A percentile compares a stretch with the other conserved stretches of the same genome.
Conservation (phyloP, 1,284 basidiomycete genomes). For the Malassezia nana region DNA sequence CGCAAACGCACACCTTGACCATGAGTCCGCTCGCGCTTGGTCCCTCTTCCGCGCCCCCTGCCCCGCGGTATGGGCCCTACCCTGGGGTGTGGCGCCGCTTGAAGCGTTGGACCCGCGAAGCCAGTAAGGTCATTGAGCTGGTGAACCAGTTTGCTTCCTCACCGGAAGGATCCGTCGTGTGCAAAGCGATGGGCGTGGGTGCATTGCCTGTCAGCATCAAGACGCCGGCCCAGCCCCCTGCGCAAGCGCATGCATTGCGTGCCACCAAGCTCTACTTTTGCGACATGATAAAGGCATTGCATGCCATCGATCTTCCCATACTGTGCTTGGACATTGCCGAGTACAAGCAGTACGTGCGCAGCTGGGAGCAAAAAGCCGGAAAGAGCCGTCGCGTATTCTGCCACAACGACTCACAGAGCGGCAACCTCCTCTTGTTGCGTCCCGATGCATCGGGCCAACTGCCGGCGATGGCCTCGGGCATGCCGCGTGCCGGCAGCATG, state of each 20-base stretch:
- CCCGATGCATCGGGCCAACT: conserved; percentile 12
- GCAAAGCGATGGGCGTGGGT: conserved; percentile 22
- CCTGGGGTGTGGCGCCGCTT: conserved; percentile 45
- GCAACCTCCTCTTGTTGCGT: conserved; percentile 39
- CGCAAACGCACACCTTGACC: neutral
- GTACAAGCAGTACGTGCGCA: conserved; percentile 36
- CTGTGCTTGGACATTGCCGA: conserved; percentile 31
- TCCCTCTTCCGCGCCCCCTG: conserved; percentile 9
- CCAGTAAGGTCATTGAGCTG: conserved; percentile 38
- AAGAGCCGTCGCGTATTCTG: conserved; percentile 38
- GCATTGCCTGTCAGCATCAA: conserved; percentile 13
- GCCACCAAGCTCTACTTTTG: conserved; percentile 24
- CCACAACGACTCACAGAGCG: conserved; percentile 44
- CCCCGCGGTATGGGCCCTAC: conserved; percentile 24
- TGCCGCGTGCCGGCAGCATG: conserved; percentile 6
- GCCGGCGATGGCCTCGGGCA: conserved; percentile 11
- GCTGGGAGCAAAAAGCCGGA: conserved; percentile 35
- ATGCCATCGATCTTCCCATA: conserved; percentile 32
- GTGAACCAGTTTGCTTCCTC: conserved; percentile 32
- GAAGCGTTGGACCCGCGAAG: conserved; percentile 45
- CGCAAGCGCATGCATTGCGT: neutral
- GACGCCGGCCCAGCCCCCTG: neutral
- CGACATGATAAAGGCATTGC: conserved; percentile 28
- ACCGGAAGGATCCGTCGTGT: conserved; percentile 30
- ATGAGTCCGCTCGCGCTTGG: conserved; percentile 28